These are phyloP conservation scores for Aspergillus incahuasiensis DNA, from an alignment of 495 filamentous ascomycete genomes.

Conservation along the genomic window DNA sequence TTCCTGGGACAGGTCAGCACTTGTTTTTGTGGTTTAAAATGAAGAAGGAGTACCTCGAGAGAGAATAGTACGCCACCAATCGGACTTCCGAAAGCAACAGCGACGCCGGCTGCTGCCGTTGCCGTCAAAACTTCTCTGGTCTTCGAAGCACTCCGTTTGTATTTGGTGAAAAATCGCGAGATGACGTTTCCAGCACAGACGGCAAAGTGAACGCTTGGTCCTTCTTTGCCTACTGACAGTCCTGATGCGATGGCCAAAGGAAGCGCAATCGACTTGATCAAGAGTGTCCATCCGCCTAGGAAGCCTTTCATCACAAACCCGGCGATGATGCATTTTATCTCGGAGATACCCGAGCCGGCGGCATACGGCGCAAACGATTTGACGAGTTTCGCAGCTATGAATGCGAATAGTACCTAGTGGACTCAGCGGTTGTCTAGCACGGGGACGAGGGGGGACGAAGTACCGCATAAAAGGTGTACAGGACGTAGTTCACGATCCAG, in stretches of 20 bases:
- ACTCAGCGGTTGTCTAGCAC: not conserved
- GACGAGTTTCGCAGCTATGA: slow-evolving; percentile 77
- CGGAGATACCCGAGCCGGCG: slow-evolving; percentile 93
- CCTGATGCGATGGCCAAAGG: slow-evolving; percentile 93
- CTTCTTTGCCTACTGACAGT: slow-evolving; percentile 94
- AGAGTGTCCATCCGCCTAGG: slow-evolving; percentile 82
- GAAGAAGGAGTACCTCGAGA: slow-evolving; percentile 57
- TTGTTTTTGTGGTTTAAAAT: not conserved
- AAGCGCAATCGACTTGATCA: slow-evolving; percentile 90
- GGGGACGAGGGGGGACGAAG: slow-evolving; percentile 14
- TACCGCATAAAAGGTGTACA: slow-evolving; percentile 90
- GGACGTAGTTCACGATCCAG: slow-evolving; percentile 73
- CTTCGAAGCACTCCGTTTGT: slow-evolving; percentile 88
- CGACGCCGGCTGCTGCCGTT: slow-evolving; percentile 91
- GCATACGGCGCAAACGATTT: slow-evolving; percentile 95
- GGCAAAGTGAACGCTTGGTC: slow-evolving; percentile 95
- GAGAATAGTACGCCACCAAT: slow-evolving; percentile 97
- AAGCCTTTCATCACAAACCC: slow-evolving; percentile 99
- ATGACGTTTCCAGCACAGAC: slow-evolving; percentile 98
- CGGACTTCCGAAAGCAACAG: slow-evolving; percentile 93
- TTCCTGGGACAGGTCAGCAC: slow-evolving; percentile 47
- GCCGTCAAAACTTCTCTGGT: slow-evolving; percentile 93
- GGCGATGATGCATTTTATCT: slow-evolving; percentile 99
- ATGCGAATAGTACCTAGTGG: slow-evolving; percentile 73
- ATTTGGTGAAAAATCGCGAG: slow-evolving; percentile 87